A percentile compares a stretch with the other conserved stretches of the same genome.
Conservation (phyloP, 164 flowering plant genomes). For the Berberis thunbergii region DNA sequence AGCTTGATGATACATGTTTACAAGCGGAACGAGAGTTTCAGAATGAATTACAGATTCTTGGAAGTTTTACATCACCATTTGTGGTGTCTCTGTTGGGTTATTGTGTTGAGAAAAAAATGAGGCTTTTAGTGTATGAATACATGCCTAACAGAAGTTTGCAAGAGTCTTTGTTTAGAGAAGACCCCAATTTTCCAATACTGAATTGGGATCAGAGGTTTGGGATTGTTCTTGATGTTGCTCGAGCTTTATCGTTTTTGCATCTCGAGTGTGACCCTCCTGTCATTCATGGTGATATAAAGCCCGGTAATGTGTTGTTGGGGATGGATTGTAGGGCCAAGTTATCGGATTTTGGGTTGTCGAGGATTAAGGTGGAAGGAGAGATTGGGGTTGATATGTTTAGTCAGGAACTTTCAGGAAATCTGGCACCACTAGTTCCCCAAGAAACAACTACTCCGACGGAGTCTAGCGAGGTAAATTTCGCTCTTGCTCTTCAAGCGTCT, state of each 20-base stretch:
- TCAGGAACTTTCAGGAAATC: conserved; percentile 59
- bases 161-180: conserved; percentile 49
- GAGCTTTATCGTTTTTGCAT: conserved; percentile 75
- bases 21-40: conserved; percentile 77
- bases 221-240: conserved; percentile 60
- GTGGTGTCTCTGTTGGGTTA: conserved; percentile 74
- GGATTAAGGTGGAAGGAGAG: conserved; percentile 70
- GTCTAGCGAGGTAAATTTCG: conserved; percentile 70
- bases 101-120: conserved; percentile 47
- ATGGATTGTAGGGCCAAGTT: conserved; percentile 60
- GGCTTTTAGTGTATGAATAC: conserved; percentile 78
- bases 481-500: conserved; percentile 70
- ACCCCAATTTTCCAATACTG: conserved; percentile 13
- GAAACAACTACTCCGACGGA: conserved; percentile 27
- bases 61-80: conserved; percentile 57
- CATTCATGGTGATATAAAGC: conserved; percentile 94
- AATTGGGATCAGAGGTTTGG: conserved; percentile 67
- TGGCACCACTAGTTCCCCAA: conserved; percentile 6
- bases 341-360: conserved; percentile 93
- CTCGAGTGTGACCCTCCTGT: conserved; percentile 84
- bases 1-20: conserved; percentile 36
- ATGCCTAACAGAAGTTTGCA: conserved; percentile 92
- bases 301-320: conserved; percentile 86
- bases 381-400: conserved; percentile 71
- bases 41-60: conserved; percentile 80